Evolutionary conservation across 768 basidiomycete species (phyloP).

Genomic region (Mycena indigotica): DNA sequence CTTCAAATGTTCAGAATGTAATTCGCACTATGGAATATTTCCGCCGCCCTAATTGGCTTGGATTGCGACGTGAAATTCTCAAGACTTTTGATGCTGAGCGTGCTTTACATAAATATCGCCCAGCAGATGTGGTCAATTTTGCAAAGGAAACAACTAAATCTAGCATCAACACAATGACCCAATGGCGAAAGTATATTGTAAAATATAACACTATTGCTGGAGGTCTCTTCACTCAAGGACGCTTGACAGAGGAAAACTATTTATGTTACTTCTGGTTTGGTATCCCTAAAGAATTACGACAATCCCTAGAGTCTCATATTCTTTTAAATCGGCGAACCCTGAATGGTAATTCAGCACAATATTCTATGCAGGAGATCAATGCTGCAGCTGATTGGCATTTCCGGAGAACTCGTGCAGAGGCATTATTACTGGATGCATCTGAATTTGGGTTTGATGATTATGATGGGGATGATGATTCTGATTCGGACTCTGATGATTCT

Average conservation of each 20-base stretch:
- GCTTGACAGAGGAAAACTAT: not conserved
- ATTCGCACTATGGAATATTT: not conserved
- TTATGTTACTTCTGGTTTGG: constrained; percentile 7
- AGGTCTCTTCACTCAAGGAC: not conserved
- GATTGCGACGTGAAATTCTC: not conserved
- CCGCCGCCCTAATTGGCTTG: not conserved
- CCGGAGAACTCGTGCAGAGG: not conserved
- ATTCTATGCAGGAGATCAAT: constrained; percentile 1
- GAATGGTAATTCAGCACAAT: not conserved
- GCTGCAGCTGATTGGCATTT: constrained; percentile 6
- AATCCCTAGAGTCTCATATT: not conserved
- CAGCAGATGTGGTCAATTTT: not conserved
- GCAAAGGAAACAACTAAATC: not conserved
- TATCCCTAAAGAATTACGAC: not conserved
- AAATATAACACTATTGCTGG: constrained; percentile 4
- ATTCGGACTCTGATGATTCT: not conserved
- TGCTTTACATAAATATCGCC: not conserved
- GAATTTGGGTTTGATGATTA: not conserved
- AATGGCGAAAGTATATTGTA: constrained; percentile 1
- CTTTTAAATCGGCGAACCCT: not conserved
- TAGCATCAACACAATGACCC: not conserved
- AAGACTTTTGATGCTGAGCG: constrained; percentile 3
- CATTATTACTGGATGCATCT: not conserved
- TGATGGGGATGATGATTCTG: not conserved
- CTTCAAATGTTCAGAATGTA: not conserved